Evolutionary conservation across 441 rosid genomes (phyloP).

Genomic region (Corymbia citriodora): DNA sequence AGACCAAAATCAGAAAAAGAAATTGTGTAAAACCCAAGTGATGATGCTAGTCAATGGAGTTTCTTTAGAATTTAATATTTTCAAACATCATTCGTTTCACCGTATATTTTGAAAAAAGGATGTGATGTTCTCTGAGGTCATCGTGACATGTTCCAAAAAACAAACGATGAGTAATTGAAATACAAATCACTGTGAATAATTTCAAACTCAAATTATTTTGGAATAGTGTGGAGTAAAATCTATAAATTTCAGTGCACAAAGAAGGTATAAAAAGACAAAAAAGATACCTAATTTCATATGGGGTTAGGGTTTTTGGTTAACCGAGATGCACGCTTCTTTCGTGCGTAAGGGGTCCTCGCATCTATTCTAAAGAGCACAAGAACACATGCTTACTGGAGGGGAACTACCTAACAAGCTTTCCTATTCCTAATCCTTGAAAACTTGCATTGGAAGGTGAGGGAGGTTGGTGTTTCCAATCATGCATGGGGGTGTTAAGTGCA

Average conservation of each 20-base stretch:
- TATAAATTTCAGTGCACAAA: neutral
- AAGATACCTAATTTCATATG: neutral
- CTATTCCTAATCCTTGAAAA: neutral
- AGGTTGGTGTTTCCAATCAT: conserved; percentile 14
- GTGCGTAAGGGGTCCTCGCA: neutral
- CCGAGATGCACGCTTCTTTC: neutral
- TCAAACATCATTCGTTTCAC: neutral
- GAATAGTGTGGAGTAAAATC: neutral
- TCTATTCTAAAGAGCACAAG: neutral
- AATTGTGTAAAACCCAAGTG: neutral
- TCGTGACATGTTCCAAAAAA: neutral
- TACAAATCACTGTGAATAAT: neutral
- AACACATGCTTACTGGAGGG: neutral
- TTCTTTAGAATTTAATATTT: neutral
- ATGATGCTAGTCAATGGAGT: neutral
- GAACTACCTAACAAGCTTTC: neutral
- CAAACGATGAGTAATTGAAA: neutral
- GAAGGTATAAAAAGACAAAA: neutral
- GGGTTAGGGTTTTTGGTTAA: neutral
- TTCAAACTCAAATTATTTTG: neutral
- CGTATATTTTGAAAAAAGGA: neutral
- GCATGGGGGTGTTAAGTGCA: conserved; percentile 6
- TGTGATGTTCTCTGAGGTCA: neutral
- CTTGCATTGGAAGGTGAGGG: neutral
- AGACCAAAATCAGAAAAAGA: neutral